Conservation (phyloP, 306 rosid genomes). For the Crotalaria pallida region DNA sequence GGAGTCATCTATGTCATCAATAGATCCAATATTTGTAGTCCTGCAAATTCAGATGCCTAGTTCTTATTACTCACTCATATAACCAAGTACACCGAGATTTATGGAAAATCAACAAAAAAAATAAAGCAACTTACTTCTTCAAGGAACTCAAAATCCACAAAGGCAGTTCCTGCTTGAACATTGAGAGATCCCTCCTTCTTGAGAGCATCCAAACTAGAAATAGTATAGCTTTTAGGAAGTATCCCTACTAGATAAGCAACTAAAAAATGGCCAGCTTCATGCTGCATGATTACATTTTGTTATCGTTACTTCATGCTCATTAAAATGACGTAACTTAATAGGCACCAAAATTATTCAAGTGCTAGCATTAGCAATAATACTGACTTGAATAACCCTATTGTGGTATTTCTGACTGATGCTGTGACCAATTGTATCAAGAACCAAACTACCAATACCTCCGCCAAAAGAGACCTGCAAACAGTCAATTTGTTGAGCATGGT, state of each 20-base stretch:
- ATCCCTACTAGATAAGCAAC: conserved; percentile 84
- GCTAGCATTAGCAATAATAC: not conserved
- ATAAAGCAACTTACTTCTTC: conserved; percentile 59
- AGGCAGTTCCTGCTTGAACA: conserved; percentile 93
- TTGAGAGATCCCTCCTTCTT: conserved; percentile 86
- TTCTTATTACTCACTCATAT: too few relatives aligned
- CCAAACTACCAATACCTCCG: conserved; percentile 81
- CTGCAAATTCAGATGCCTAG: not conserved
- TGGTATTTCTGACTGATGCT: conserved; percentile 73
- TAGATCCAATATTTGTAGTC: too few relatives aligned
- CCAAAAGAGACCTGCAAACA: conserved; percentile 57
- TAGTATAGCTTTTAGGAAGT: conserved; percentile 75
- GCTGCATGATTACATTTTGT: conserved; percentile 52
- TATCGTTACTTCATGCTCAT: conserved; percentile 15
- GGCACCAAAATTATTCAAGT: not conserved
- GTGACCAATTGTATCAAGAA: conserved; percentile 86
- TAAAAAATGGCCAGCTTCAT: conserved; percentile 96
- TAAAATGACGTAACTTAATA: too few relatives aligned
- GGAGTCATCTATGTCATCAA: too few relatives aligned
- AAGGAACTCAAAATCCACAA: conserved; percentile 82
- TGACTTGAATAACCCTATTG: conserved; percentile 84
- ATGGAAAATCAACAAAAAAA: not conserved
- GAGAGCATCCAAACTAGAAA: conserved; percentile 78
- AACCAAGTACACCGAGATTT: not conserved
- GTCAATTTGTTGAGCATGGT: too few relatives aligned